Evolutionary conservation across 805 yeast species (phyloP), one percentile per base, ranked within the genome.

Genomic region (Teunomyces tritomae): DNA sequence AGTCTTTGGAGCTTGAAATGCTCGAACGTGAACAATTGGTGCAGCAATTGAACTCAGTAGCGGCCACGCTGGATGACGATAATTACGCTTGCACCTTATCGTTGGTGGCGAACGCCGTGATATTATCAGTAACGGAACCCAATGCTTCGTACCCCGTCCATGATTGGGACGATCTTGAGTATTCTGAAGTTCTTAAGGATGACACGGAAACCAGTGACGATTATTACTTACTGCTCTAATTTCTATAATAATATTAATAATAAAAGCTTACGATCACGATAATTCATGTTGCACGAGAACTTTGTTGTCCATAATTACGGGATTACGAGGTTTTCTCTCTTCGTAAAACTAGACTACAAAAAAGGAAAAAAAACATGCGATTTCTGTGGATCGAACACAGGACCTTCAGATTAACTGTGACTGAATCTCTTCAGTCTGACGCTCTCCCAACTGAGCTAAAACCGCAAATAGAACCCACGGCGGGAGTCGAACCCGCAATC

Each of bases 361-460:
- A 7, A n/a, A 14, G 3, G 4, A 26, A 28, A 45, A 51, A 47
- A 34, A 44, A 26, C 40, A 48, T 60, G 64, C 64, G 64, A 57
- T 47, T 57, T 57, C 58, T 58, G 65, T 58, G 65, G 63, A 59
- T 58, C 63, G 64, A 59, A 58, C 63, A 57, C 63, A 59, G 57
- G 64, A 61, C 63, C 63, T 59, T 53, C 63, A 61, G 65, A 59
- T 58, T 50, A 53, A 53, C 57, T 57, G 57, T 53, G 57, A 59
- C 62, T 48, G 61, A 55, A 55, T 49, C 47, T 48, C 68, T 63
- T 63, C 68, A 63, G 68, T 63, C 68, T 62, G 65, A 61, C 67
- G 67, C 67, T 63, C 67, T 61, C 65, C 67, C 65, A 62, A 61
- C 67, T 61, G 67, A 63, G 66, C 67, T 62, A 63, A 63, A 59